Evolutionary conservation across 1,139 yeast genomes (phyloP).

Genomic region (Zygosaccharomyces sapae): DNA sequence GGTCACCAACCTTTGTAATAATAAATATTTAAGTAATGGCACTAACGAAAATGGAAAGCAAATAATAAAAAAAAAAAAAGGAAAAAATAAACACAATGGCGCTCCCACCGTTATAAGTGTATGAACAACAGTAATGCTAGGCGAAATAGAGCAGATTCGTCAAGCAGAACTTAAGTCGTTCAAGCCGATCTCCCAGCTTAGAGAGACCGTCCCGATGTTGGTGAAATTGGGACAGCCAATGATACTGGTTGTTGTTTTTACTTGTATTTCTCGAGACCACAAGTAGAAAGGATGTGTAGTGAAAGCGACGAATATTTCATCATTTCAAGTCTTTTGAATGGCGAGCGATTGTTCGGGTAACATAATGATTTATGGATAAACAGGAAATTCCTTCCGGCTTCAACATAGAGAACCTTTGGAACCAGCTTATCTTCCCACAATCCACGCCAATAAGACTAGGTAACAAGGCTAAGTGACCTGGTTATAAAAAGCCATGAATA

Average conservation of each 20-base stretch:
- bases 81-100: not conserved
- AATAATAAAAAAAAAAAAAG: too few relatives aligned
- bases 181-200: conserved; percentile 28
- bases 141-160: conserved; percentile 17
- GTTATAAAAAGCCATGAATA: conserved; percentile 1
- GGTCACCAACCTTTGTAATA: conserved; percentile 1
- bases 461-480: too few relatives aligned
- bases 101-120: conserved; percentile 7
- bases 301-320: not conserved
- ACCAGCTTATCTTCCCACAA: too few relatives aligned
- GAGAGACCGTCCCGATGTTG: conserved; percentile 29
- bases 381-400: too few relatives aligned
- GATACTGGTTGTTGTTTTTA: conserved; percentile 24
- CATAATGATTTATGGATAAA: too few relatives aligned
- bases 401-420: too few relatives aligned
- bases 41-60: not conserved
- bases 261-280: not conserved
- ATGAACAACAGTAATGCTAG: conserved; percentile 30
- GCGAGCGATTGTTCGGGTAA: too few relatives aligned
- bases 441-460: too few relatives aligned
- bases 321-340: too few relatives aligned
- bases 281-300: not conserved
- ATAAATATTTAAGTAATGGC: conserved; percentile 3
- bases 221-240: conserved; percentile 25
- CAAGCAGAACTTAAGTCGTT: conserved; percentile 31